Evolutionary conservation across 257 asterid species (phyloP).

Genomic region (Linderniella brevidens): DNA sequence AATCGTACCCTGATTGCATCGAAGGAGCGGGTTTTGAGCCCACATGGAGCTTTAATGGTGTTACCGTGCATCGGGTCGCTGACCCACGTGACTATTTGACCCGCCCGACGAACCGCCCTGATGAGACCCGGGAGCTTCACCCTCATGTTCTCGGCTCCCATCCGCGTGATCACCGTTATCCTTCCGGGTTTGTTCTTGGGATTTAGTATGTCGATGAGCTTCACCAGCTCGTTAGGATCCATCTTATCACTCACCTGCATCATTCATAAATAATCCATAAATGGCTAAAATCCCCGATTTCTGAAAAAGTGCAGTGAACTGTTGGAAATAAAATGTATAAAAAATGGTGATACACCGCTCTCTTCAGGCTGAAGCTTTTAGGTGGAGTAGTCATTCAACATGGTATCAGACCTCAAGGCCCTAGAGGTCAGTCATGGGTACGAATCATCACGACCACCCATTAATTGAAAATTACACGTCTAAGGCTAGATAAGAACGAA

Average conservation of each 20-base stretch:
- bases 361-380: too few relatives aligned
- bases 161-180: slow-evolving; percentile 50
- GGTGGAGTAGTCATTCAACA: too few relatives aligned
- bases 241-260: slow-evolving; percentile 60
- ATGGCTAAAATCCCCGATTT: too few relatives aligned
- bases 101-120: slow-evolving; percentile 58
- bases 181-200: slow-evolving; percentile 56
- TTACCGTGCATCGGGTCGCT: slow-evolving; percentile 79
- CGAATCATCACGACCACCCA: too few relatives aligned
- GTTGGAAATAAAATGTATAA: too few relatives aligned
- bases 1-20: slow-evolving; percentile 49
- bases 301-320: too few relatives aligned
- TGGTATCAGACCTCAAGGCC: too few relatives aligned
- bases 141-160: slow-evolving; percentile 50
- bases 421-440: too few relatives aligned
- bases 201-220: slow-evolving; percentile 55
- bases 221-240: slow-evolving; percentile 59
- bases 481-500: too few relatives aligned
- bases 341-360: too few relatives aligned
- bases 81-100: slow-evolving; percentile 74
- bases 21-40: slow-evolving; percentile 66
- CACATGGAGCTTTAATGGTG: slow-evolving; percentile 40
- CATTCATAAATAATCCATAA: background rate
- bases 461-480: too few relatives aligned
- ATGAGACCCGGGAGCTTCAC: slow-evolving; percentile 60